Conservation (phyloP, 2,329 filamentous ascomycete genomes). For the Emergomyces pasteurianus region DNA sequence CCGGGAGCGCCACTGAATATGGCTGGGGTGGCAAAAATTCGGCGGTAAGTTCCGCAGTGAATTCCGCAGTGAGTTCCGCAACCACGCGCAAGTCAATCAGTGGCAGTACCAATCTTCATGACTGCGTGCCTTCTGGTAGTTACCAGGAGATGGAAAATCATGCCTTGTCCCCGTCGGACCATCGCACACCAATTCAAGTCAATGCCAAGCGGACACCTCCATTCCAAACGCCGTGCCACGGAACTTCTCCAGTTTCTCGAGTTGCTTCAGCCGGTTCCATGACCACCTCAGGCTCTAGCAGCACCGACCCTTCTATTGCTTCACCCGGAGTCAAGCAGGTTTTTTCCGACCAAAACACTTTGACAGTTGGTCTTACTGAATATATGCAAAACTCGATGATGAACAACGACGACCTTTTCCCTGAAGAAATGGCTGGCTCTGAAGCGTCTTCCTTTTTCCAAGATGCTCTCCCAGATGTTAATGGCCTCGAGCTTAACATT, state of each 20-base stretch:
- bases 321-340: neutral
- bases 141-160: neutral
- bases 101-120: neutral
- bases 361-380: neutral
- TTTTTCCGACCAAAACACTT: neutral
- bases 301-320: neutral
- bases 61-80: neutral
- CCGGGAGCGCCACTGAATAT: neutral
- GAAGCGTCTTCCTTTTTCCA: neutral
- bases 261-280: neutral
- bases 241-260: neutral
- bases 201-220: neutral
- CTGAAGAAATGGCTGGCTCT: neutral
- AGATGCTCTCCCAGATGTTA: neutral
- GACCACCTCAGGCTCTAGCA: neutral
- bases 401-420: neutral
- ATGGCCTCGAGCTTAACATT: neutral
- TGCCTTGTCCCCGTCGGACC: neutral
- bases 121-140: too few species aligned
- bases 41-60: neutral
- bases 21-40: neutral
- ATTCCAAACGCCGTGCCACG: neutral
- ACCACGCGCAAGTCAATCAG: neutral
- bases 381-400: neutral
- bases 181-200: neutral